Percentiles rank a stretch among this genome's conserved stretches.
phyloP scores from a whole-genome alignment of 2,329 filamentous ascomycete genomes.

The Ascochyta clinopodiicola region DNA sequence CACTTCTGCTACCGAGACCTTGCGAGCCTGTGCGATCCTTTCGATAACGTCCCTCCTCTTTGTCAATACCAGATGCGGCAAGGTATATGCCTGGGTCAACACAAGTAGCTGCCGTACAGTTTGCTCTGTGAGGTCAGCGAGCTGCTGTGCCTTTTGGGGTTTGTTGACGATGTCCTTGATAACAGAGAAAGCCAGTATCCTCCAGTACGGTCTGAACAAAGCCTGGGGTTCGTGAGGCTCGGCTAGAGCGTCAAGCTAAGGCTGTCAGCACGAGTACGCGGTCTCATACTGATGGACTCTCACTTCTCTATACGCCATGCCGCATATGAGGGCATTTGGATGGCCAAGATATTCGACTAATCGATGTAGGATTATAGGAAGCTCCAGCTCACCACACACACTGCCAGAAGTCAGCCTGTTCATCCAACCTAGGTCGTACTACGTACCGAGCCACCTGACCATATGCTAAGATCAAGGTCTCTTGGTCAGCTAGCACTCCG shows the following conservation, averaged over 20 bases:
- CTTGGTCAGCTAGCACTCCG: slow-evolving; percentile 71
- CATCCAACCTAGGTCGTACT: neutral
- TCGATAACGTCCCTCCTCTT: slow-evolving; percentile 79
- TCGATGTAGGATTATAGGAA: slow-evolving; percentile 83
- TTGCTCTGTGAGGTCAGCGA: slow-evolving; percentile 82
- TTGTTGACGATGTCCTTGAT: slow-evolving; percentile 80
- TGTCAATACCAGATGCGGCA: slow-evolving; percentile 85
- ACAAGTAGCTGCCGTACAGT: slow-evolving; percentile 76
- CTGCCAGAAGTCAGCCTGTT: slow-evolving; percentile 47
- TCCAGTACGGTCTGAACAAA: slow-evolving; percentile 88
- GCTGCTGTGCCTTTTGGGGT: slow-evolving; percentile 80
- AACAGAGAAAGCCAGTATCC: slow-evolving; percentile 78
- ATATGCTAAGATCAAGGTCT: slow-evolving; percentile 86
- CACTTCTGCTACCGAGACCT: slow-evolving; percentile 64
- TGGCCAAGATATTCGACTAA: slow-evolving; percentile 88
- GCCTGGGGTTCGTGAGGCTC: slow-evolving; percentile 67
- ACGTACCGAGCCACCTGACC: slow-evolving; percentile 76
- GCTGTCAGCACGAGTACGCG: slow-evolving; percentile 2
- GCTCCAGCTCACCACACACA: slow-evolving; percentile 77
- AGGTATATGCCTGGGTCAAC: slow-evolving; percentile 77
- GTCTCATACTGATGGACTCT: neutral
- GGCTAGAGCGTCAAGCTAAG: slow-evolving; percentile 72
- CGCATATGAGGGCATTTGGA: slow-evolving; percentile 77
- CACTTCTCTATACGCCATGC: slow-evolving; percentile 82
- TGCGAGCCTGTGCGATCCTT: slow-evolving; percentile 76